Conservation (phyloP, 208 protist species). For the Pavlovales sp. region DNA sequence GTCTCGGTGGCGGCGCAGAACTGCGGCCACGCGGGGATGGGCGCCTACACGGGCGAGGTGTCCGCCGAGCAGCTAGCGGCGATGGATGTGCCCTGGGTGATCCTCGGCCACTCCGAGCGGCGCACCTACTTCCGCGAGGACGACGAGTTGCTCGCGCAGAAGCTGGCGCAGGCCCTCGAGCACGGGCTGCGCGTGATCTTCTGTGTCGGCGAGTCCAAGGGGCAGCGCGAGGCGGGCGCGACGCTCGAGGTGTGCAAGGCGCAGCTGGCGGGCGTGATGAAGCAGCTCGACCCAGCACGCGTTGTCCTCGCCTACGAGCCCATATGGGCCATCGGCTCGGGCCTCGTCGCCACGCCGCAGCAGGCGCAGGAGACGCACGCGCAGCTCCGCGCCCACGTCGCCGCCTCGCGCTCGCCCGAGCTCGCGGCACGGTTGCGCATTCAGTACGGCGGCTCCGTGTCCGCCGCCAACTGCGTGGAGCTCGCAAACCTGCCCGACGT, state of each 20-base stretch:
- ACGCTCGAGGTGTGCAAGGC: background rate
- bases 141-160: background rate
- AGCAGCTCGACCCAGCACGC: background rate
- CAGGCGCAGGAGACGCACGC: constrained; percentile 5
- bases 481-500: background rate
- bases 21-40: background rate
- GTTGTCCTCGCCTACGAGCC: background rate
- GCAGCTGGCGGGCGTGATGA: background rate
- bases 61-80: background rate
- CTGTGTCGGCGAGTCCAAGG: background rate
- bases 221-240: background rate
- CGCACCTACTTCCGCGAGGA: background rate
- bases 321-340: background rate
- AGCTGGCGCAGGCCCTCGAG: background rate
- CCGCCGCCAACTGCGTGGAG: background rate
- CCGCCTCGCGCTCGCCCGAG: background rate
- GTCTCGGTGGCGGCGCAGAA: constrained; percentile 19
- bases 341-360: background rate
- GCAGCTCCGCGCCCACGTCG: background rate
- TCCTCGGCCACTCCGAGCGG: background rate
- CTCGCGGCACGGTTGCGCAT: background rate
- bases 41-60: constrained; percentile 30
- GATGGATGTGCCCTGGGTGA: background rate
- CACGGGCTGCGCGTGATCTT: background rate
- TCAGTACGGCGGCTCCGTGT: background rate